Base-by-base conservation (phyloP, 2,329 filamentous ascomycete species). In the Neofusicoccum sp. region DNA sequence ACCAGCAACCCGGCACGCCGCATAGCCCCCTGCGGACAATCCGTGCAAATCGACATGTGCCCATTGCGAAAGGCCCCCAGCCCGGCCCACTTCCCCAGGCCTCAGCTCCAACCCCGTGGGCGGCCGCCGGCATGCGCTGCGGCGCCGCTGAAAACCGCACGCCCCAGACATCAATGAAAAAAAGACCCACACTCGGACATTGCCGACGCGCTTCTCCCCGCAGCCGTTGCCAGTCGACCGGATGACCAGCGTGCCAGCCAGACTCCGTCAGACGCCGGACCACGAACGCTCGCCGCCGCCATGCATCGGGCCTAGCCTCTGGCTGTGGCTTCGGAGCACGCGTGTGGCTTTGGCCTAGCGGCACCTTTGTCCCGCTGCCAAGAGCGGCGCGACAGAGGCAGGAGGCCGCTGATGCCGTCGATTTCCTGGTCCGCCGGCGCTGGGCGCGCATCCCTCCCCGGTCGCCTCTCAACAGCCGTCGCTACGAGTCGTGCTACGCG, bases 1-100 rank as follows among this genome's bases (percentile, higher is more conserved):
- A 60, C 57, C 28, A 51, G 57, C 36, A 60, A 51, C 28, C 57
- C 57, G 57, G 45, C 6, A n/a, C 36, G 26, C 49, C 49, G 49
- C 56, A 40, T 54, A 33, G 24, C 56, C 56, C 34, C 41, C 24
- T 40, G 56, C 5, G 24, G 56, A 20, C n/a, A 49, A 40, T 14
- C 56, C 56, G 36, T 34, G 34, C 24, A 30, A 11, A 40, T 6
- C 16, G 30, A 28, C 36, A 16, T 7, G 16, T 45, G 20, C 31
- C 41, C 41, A 58, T 20, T 36, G 3, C 8, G 31, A 30, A 16
- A 51, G 8, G 8, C 34, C 31, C 16, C 47, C 47, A n/a, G n/a
- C 31, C n/a, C 9, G 47, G 11, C 47, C 47, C 47, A 47, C 20
- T 30, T 47, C 56, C 43, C 36, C 57, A 43, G 36, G 11, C 36